Conservation (phyloP, 2,329 filamentous ascomycete species). For the Cladophialophora exuberans region DNA sequence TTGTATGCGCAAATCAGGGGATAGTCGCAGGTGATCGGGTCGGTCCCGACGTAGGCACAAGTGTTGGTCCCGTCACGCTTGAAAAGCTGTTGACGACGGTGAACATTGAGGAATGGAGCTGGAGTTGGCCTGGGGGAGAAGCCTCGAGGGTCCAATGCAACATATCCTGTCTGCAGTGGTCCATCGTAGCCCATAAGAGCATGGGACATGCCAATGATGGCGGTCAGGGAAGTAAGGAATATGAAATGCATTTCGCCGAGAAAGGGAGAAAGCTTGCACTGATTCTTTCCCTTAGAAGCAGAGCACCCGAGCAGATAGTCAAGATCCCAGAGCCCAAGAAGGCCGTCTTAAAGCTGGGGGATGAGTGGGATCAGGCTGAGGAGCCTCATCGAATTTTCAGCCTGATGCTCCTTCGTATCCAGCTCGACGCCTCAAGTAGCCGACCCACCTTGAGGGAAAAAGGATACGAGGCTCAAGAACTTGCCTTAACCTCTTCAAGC, state of each 20-base stretch:
- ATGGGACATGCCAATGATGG: not conserved
- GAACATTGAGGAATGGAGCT: not conserved
- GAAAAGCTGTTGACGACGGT: not conserved
- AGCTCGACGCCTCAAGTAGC: no score
- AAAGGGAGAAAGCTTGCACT: no score
- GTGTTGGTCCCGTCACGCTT: not conserved
- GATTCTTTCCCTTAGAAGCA: not conserved
- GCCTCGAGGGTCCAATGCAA: constrained; percentile 1
- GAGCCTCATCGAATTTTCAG: not conserved
- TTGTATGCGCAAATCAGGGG: not conserved
- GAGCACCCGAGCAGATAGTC: not conserved
- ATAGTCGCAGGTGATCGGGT: not conserved
- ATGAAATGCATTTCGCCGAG: no score
- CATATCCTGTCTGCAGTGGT: not conserved
- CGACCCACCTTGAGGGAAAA: no score
- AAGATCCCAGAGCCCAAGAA: no score
- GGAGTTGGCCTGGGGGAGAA: not conserved
- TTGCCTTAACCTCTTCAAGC: no score
- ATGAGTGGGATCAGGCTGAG: not conserved
- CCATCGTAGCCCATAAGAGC: not conserved
- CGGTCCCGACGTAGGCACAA: not conserved
- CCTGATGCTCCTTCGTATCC: not conserved
- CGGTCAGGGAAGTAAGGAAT: not conserved
- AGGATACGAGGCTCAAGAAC: no score
- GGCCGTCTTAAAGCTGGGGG: no score